Conservation (phyloP, 768 basidiomycete species). For the Pisolithus microcarpus region DNA sequence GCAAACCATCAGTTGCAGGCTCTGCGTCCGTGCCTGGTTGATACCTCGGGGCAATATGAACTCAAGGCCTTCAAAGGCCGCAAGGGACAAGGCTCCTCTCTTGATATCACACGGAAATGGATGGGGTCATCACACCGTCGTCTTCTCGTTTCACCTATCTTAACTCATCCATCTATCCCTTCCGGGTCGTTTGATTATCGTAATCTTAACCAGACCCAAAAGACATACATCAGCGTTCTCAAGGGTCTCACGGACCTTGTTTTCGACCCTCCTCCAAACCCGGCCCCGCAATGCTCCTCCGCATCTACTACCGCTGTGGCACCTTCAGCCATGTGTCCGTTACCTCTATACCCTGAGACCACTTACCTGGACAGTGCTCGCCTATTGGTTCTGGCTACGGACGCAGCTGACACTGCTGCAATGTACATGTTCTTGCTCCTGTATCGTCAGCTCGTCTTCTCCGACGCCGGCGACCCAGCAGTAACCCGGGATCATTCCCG, state of each 20-base stretch:
- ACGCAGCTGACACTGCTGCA: slow-evolving; percentile 67
- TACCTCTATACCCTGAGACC: slow-evolving; percentile 63
- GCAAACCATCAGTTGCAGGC: slow-evolving; percentile 94
- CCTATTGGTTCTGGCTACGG: slow-evolving; percentile 55
- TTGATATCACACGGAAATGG: slow-evolving; percentile 60
- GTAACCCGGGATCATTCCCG: slow-evolving; percentile 27
- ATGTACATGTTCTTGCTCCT: slow-evolving; percentile 78
- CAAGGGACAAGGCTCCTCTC: slow-evolving; percentile 37
- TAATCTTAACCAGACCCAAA: slow-evolving; percentile 35
- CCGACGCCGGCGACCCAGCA: slow-evolving; percentile 33
- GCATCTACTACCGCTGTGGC: slow-evolving; percentile 23
- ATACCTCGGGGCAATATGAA: slow-evolving; percentile 74
- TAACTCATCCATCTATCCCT: slow-evolving; percentile 39
- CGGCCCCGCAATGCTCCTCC: slow-evolving; percentile 25
- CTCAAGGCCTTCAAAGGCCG: slow-evolving; percentile 65
- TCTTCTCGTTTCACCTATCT: slow-evolving; percentile 34
- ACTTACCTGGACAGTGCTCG: slow-evolving; percentile 73
- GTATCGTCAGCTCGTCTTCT: slow-evolving; percentile 65
- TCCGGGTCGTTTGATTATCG: slow-evolving; percentile 37
- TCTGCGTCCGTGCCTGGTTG: slow-evolving; percentile 83
- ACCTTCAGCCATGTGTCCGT: slow-evolving; percentile 25
- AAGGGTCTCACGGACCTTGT: slow-evolving; percentile 60
- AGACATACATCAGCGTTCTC: slow-evolving; percentile 48
- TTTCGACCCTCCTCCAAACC: slow-evolving; percentile 44
- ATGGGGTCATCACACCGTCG: slow-evolving; percentile 46